Evolutionary conservation across 345 rosid genomes (phyloP).

Genomic region (Eucalyptus urophylla): DNA sequence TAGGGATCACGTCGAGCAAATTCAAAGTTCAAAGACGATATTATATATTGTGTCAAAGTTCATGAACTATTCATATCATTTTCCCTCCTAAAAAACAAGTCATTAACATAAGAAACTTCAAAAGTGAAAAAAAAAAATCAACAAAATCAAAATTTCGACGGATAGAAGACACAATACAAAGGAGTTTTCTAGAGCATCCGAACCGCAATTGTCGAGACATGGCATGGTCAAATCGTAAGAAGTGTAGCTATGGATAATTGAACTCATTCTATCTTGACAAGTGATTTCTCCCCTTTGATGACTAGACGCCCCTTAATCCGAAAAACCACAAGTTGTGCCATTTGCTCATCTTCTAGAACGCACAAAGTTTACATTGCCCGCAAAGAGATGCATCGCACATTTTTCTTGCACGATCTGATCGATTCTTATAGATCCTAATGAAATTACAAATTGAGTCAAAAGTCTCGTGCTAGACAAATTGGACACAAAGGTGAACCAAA

Average conservation of each 20-base stretch:
- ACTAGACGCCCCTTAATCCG: neutral
- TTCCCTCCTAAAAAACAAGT: neutral
- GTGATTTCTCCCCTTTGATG: neutral
- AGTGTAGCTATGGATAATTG: neutral
- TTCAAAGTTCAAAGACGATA: fast-evolving
- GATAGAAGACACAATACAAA: neutral
- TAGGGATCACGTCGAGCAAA: fast-evolving
- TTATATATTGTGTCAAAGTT: neutral
- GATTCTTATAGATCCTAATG: neutral
- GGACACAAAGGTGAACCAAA: neutral
- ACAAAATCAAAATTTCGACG: fast-evolving
- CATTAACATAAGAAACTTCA: neutral
- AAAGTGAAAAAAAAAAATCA: neutral
- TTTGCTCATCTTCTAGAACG: neutral
- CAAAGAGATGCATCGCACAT: neutral
- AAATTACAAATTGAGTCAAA: neutral
- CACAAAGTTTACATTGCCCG: neutral
- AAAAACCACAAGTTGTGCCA: neutral
- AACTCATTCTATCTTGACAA: neutral
- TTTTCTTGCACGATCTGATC: neutral
- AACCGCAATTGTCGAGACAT: neutral
- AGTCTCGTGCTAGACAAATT: neutral
- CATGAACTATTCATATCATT: fast-evolving
- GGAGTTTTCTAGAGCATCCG: neutral
- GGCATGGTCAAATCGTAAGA: neutral